Evolutionary conservation across 163 green algal genomes (phyloP).

Genomic region (Chlorella variabilis): DNA sequence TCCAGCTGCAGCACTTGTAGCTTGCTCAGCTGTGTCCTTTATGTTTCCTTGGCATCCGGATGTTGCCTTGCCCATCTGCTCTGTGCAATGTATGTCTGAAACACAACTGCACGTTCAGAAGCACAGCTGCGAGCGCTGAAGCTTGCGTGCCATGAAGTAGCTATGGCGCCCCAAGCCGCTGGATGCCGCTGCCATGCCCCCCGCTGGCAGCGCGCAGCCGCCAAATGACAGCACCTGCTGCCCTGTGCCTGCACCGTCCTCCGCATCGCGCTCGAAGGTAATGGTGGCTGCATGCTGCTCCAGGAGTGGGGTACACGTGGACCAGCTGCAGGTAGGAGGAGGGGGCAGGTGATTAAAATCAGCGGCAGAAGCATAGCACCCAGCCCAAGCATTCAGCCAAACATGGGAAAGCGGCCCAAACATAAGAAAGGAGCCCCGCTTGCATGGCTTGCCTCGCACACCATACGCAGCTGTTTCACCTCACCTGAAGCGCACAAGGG

Average conservation of each 20-base stretch:
- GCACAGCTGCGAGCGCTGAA: conserved; percentile 60
- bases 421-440: too few relatives aligned
- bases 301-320: conserved; percentile 44
- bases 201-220: not conserved
- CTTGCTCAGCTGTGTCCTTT: too few relatives aligned
- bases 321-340: conserved; percentile 44
- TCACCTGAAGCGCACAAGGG: conserved; percentile 87
- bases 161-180: conserved; percentile 63
- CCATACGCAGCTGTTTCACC: conserved; percentile 56
- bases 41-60: too few relatives aligned
- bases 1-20: conserved; percentile 41
- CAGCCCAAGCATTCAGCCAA: too few relatives aligned
- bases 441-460: conserved; percentile 49
- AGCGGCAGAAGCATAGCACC: too few relatives aligned
- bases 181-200: not conserved
- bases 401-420: too few relatives aligned
- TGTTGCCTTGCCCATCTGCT: too few relatives aligned
- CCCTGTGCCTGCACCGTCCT: conserved; percentile 9
- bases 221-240: conserved; percentile 45
- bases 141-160: conserved; percentile 72
- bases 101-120: too few relatives aligned
- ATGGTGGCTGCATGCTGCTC: conserved; percentile 31
- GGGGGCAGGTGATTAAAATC: not conserved
- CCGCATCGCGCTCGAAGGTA: conserved; percentile 65
- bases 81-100: too few relatives aligned